Conservation (phyloP, 345 rosid species). For the Melaleuca quinquenervia region DNA sequence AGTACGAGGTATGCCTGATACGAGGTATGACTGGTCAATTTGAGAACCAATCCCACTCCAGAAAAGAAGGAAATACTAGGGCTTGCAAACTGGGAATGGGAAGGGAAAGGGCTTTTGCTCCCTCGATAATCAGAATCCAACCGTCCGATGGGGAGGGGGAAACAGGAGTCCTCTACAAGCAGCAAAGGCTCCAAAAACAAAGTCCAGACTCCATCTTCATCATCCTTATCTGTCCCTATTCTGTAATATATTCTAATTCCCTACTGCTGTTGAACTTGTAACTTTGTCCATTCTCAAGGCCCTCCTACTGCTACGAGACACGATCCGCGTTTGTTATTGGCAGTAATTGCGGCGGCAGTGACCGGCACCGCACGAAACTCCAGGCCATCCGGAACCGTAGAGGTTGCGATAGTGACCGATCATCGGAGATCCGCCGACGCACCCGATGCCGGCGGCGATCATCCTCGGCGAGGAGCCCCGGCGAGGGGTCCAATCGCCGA, state of each 20-base stretch:
- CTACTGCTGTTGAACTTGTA: neutral
- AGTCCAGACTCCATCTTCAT: neutral
- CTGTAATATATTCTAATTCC: neutral
- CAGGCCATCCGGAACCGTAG: neutral
- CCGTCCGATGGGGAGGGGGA: neutral
- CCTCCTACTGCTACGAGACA: neutral
- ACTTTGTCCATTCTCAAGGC: neutral
- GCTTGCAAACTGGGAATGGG: neutral
- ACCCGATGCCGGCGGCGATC: neutral
- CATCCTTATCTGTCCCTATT: neutral
- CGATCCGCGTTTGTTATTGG: neutral
- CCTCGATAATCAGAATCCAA: neutral
- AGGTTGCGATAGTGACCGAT: neutral
- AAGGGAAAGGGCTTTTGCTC: neutral
- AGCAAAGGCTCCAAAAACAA: neutral
- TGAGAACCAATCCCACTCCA: neutral
- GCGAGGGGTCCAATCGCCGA: neutral
- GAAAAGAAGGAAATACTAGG: rapidly evolving
- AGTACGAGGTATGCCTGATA: neutral
- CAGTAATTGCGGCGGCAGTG: neutral
- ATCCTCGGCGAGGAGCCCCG: neutral
- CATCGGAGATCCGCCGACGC: neutral
- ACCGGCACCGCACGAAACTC: neutral
- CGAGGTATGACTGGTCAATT: neutral
- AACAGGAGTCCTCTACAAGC: neutral